A percentile compares a stretch with the other conserved stretches of the same genome.
Evolutionary conservation across 1,139 yeast species (phyloP).

Genomic region (Suhomyces atakaporum): DNA sequence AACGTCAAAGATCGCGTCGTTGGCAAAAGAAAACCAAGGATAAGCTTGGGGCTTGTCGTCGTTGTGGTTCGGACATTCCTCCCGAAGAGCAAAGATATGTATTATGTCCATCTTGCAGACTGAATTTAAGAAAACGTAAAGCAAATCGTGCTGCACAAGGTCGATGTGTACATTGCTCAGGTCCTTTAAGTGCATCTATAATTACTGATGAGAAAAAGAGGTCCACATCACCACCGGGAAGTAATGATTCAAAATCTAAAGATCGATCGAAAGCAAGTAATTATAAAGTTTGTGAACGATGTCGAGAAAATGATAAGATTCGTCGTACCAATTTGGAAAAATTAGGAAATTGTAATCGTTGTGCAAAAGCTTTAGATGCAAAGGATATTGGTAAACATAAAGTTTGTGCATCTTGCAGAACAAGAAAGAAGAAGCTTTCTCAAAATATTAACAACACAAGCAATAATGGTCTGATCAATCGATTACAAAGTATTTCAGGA

Average conservation of each 20-base stretch:
- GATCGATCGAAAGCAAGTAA: slow-evolving; percentile 30
- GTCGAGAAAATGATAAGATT: slow-evolving; percentile 61
- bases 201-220: slow-evolving; percentile 26
- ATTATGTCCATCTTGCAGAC: slow-evolving; percentile 61
- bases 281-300: slow-evolving; percentile 62
- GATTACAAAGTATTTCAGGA: slow-evolving; percentile 8
- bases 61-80: slow-evolving; percentile 61
- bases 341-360: slow-evolving; percentile 62
- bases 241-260: slow-evolving; percentile 12
- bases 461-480: slow-evolving; percentile 10
- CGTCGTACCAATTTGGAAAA: slow-evolving; percentile 58
- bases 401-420: slow-evolving; percentile 55
- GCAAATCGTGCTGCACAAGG: slow-evolving; percentile 63
- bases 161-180: slow-evolving; percentile 67
- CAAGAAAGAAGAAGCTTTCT: slow-evolving; percentile 48
- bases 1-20: slow-evolving; percentile 59
- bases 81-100: slow-evolving; percentile 53
- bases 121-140: slow-evolving; percentile 54
- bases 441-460: slow-evolving; percentile 17
- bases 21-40: slow-evolving; percentile 66
- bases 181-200: slow-evolving; percentile 53
- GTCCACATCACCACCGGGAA: slow-evolving; percentile 8
- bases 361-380: slow-evolving; percentile 50
- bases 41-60: slow-evolving; percentile 61
- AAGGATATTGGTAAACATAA: slow-evolving; percentile 54